Percentiles rank a stretch among this genome's conserved stretches.
Conservation (phyloP, 1,284 basidiomycete species). For the Marasmius oreades region DNA sequence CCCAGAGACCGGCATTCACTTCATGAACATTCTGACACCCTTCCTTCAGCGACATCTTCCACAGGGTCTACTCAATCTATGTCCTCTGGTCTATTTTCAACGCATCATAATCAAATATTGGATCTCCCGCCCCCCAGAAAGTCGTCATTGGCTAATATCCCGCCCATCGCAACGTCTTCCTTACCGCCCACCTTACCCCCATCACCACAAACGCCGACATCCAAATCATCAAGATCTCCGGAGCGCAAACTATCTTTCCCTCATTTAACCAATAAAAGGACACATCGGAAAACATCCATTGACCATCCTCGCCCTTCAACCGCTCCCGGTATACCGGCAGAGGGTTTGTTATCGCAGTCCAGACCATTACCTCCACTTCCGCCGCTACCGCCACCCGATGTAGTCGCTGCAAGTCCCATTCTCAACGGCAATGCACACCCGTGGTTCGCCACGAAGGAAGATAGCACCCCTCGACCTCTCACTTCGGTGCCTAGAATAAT, state of each 20-base stretch:
- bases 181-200: slow-evolving; percentile 13
- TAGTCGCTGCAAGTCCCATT: background rate
- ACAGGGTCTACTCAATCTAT: slow-evolving; percentile 22
- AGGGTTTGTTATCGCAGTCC: background rate
- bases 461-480: background rate
- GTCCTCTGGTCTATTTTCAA: slow-evolving; percentile 16
- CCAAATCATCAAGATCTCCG: slow-evolving; percentile 11
- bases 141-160: slow-evolving; percentile 12
- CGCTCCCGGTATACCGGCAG: slow-evolving; percentile 9
- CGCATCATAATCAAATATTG: slow-evolving; percentile 8
- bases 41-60: slow-evolving; percentile 30
- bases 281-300: background rate
- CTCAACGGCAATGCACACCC: slow-evolving; percentile 5
- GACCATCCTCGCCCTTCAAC: slow-evolving; percentile 13
- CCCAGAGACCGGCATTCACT: slow-evolving; percentile 18
- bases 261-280: slow-evolving; percentile 10
- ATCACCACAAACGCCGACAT: background rate
- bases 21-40: slow-evolving; percentile 23
- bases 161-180: slow-evolving; percentile 1
- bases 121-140: slow-evolving; percentile 8
- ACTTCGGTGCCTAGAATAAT: slow-evolving; percentile 19
- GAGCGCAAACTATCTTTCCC: slow-evolving; percentile 20
- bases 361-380: slow-evolving; percentile 19
- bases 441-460: background rate
- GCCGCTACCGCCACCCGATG: slow-evolving; percentile 12